Evolutionary conservation across 768 basidiomycete genomes (phyloP).

Genomic region (Suillus tomentosus): DNA sequence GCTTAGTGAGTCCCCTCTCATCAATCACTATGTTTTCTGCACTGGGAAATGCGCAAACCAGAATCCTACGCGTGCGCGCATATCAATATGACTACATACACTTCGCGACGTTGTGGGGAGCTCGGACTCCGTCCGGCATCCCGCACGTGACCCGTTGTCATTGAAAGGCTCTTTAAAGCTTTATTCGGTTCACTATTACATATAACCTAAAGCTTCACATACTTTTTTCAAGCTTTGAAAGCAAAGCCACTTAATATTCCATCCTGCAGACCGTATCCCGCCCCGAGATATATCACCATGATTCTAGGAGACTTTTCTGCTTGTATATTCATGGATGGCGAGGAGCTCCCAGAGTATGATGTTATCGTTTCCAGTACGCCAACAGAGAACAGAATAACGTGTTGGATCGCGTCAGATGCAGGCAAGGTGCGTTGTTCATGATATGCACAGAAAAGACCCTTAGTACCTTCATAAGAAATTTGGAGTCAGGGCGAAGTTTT

Average conservation of each 20-base stretch:
- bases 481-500: constrained; percentile 15
- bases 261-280: background rate
- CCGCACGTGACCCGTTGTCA: too few relatives aligned
- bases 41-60: background rate
- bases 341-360: constrained; percentile 21
- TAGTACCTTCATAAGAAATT: constrained; percentile 13
- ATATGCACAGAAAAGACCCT: background rate
- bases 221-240: background rate
- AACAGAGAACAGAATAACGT: constrained; percentile 17
- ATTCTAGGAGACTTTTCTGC: constrained; percentile 19
- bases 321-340: constrained; percentile 17
- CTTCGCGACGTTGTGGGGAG: background rate
- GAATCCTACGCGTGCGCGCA: background rate
- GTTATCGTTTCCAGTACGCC: constrained; percentile 9
- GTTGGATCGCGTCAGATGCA: constrained; percentile 24
- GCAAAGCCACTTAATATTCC: background rate
- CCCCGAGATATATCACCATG: constrained; percentile 11
- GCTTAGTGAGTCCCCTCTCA: background rate
- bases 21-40: background rate
- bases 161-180: too few relatives aligned
- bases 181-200: background rate
- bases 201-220: too few relatives aligned
- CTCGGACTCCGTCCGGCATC: too few relatives aligned
- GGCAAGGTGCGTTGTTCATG: constrained; percentile 19
- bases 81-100: background rate